phyloP scores from a whole-genome alignment of 2,329 filamentous ascomycete species.

The Sporothrix curviconia region DNA sequence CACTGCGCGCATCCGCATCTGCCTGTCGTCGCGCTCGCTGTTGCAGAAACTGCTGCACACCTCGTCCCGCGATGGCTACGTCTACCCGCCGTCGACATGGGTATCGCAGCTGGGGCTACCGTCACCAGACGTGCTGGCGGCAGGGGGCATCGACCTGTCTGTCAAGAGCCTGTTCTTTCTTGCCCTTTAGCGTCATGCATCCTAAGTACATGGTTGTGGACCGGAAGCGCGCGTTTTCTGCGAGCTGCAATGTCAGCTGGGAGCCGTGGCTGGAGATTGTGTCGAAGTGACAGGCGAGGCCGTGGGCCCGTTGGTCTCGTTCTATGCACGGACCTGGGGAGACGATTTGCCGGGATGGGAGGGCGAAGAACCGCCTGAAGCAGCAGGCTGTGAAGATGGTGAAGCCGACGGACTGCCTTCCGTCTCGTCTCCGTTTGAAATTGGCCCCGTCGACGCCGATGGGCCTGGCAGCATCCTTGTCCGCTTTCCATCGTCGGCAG shows the following conservation, averaged over 20 bases:
- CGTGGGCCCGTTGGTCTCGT: conserved; percentile 55
- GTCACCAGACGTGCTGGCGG: conserved; percentile 39
- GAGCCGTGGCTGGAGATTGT: conserved; percentile 79
- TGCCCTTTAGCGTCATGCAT: conserved; percentile 81
- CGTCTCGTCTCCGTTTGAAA: neutral
- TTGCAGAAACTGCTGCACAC: conserved; percentile 72
- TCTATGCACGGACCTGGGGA: conserved; percentile 66
- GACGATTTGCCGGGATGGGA: conserved; percentile 20
- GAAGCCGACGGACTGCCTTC: neutral
- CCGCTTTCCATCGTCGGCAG: conserved; percentile 4
- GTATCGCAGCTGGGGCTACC: conserved; percentile 57
- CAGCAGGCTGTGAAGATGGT: neutral
- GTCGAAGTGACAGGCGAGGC: conserved; percentile 58
- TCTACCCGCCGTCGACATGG: conserved; percentile 58
- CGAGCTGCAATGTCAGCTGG: conserved; percentile 81
- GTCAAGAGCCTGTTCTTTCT: conserved; percentile 74
- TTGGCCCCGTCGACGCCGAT: conserved; percentile 12
- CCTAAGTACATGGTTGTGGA: conserved; percentile 77
- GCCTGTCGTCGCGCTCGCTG: conserved; percentile 67
- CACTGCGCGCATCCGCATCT: conserved; percentile 59
- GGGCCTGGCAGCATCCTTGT: conserved; percentile 17
- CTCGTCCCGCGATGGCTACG: conserved; percentile 52
- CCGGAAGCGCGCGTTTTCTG: conserved; percentile 57
- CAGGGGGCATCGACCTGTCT: conserved; percentile 57
- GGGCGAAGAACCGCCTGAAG: neutral